Base-by-base conservation (phyloP, 108 stramenopile genomes). In the Nitzschia sp. region DNA sequence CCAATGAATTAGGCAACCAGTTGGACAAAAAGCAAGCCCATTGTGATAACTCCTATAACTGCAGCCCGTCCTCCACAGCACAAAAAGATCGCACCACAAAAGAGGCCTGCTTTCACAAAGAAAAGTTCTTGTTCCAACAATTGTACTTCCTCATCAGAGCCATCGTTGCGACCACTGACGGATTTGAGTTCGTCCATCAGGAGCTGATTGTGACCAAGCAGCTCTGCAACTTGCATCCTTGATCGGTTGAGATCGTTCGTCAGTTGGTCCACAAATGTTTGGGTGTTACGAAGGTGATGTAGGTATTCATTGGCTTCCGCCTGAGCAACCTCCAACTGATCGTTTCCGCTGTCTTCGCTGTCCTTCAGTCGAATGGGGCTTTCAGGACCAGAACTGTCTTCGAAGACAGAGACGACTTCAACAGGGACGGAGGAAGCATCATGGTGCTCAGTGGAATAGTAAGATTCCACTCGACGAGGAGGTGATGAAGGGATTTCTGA, bases 171-270 rank as follows among this genome's bases (percentile, higher is more conserved):
- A 2, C 61, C 61, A 43, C 38, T 20, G 10, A 24, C 43, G 2
- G 61, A n/a, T 8, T 62, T 62, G 10, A 62, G 22, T 38, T 62
- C 61, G 29, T 62, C 42, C n/a, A 62, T 12, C 8, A 62, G 41
- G 8, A 37, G 43, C 7, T 19, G n/a, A 62, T 62, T 62, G 43
- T 62, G 61, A 21, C 22, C 24, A 19, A 62, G 42, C 5, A 62
- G 43, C 6, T 62, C 61, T 8, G 61, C 61, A 11, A 62, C 61
- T 62, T 62, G 61, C 61, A 44, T 17, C 21, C 61, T 26, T 22
- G 61, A 43, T 19, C 24, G n/a, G 37, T 62, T 62, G 22, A 62
- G 61, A 14, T 62, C 61, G 22, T 40, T 62, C 21, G 61, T 62
- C 8, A 43, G 61, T 24, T 62, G 41, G 20, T 62, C 61, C n/a